Conservation (phyloP, 2,329 filamentous ascomycete species). For the Colletotrichum spinosum region DNA sequence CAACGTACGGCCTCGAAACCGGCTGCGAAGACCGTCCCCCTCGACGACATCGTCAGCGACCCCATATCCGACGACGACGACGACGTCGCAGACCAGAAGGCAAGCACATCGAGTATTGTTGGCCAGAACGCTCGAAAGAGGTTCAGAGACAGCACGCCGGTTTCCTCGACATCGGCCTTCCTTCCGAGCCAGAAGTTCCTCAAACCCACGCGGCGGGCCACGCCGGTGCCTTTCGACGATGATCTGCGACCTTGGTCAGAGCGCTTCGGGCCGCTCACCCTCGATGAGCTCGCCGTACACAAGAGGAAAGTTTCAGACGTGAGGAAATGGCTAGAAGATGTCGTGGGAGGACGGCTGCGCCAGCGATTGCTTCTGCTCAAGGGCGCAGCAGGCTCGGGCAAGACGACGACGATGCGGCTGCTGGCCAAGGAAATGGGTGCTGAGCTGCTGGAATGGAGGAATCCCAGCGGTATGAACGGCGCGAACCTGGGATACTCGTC, state of each 20-base stretch:
- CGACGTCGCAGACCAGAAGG: constrained; percentile 62
- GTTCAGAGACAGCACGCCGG: constrained; percentile 50
- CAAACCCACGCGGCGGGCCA: constrained; percentile 51
- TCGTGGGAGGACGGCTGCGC: constrained; percentile 71
- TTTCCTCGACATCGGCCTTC: constrained; percentile 26
- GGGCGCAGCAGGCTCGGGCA: constrained; percentile 90
- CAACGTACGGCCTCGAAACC: constrained; percentile 53
- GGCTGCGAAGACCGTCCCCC: constrained; percentile 46
- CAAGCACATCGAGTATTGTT: constrained; percentile 65
- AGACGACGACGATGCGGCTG: constrained; percentile 87
- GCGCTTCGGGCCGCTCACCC: constrained; percentile 77
- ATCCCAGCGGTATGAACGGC: constrained; percentile 73
- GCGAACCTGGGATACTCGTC: constrained; percentile 74
- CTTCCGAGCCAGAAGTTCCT: constrained; percentile 65
- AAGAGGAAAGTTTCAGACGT: constrained; percentile 95
- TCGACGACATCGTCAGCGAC: constrained; percentile 65
- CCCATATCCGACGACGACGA: constrained; percentile 70
- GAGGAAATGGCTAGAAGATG: constrained; percentile 81
- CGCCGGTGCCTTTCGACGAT: constrained; percentile 52
- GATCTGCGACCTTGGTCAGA: constrained; percentile 88
- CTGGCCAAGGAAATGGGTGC: constrained; percentile 82
- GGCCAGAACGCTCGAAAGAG: constrained; percentile 68
- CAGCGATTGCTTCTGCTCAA: constrained; percentile 87
- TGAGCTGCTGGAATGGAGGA: constrained; percentile 90
- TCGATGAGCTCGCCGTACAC: constrained; percentile 92